A percentile compares a stretch with the other conserved stretches of the same genome.
phyloP scores from a whole-genome alignment of 345 rosid genomes.

The Euphorbia lathyris region DNA sequence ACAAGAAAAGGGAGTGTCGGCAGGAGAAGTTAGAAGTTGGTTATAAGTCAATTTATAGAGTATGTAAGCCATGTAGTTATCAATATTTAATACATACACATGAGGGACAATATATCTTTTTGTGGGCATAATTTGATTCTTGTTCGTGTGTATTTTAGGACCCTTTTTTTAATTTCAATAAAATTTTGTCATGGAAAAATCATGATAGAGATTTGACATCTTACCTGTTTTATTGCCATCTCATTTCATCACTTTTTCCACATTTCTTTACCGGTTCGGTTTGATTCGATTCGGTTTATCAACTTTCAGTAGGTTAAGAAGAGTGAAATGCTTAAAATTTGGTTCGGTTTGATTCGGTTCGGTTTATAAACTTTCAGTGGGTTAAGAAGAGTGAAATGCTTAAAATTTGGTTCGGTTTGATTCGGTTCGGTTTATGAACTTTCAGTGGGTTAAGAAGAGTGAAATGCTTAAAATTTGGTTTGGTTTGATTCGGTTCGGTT shows the following conservation, averaged over 20 bases:
- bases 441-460: no score
- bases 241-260: background rate
- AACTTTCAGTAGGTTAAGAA: no score
- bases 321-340: no score
- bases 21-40: background rate
- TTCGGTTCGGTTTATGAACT: no score
- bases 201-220: slow-evolving; percentile 16
- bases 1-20: slow-evolving; percentile 22
- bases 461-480: no score
- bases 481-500: no score
- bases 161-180: slow-evolving; percentile 13
- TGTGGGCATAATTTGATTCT: slow-evolving; percentile 19
- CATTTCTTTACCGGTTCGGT: background rate
- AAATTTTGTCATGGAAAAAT: background rate
- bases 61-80: background rate
- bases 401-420: no score
- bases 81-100: background rate
- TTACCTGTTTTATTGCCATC: slow-evolving; percentile 3
- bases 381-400: no score
- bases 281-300: no score
- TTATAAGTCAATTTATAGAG: background rate
- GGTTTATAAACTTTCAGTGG: no score
- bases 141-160: background rate
- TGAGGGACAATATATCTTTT: slow-evolving; percentile 18
- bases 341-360: no score